Evolutionary conservation across 768 basidiomycete genomes (phyloP), one percentile per base, ranked within the genome.

Genomic region (Chalciporus piperatus): DNA sequence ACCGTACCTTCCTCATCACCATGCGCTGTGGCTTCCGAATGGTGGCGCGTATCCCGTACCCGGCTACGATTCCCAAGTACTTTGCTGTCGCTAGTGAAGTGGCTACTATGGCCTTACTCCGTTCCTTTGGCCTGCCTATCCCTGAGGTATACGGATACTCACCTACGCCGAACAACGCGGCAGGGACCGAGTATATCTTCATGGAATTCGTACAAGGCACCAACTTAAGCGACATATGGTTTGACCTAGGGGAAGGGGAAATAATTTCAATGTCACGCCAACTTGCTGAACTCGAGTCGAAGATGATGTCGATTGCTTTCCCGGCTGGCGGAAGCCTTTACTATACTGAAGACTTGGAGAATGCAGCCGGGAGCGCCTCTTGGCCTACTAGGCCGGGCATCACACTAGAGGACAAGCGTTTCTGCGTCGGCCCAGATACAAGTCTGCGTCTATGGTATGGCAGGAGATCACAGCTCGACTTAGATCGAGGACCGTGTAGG

Each of bases 1-100:
- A 69, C 48, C 65, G 64, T 41, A 59, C 58, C 41, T 70, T 70
- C 51, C 59, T 70, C 48, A 58, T 70, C 53, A 64, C 63, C 37
- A 47, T 70, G 59, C 52, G 39, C 37, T 38, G 25, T 42, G 62
- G 53, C 46, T 61, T 63, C 51, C 43, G 47, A 39, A 47, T 63
- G 55, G 56, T 52, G 3, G 49, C 42, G 5, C 49, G 49, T 19
- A 47, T 47, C 19, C 51, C 45, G 17, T 52, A 47, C 12, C 51
- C 23, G 0, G 25, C 8, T 20, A 47, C 33, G 22, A 12, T 47
- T 6, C 51, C 51, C 16, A 47, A 47, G 23, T 33, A 28, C 41
- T 51, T 14, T 10, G 51, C 42, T 39, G 20, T 47, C 51, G 45
- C 51, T 20, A 52, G 51, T 11, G 51, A 52, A 22, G 51, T 52